phyloP scores from a whole-genome alignment of 129 eudicot species.

The Logfia minima region DNA sequence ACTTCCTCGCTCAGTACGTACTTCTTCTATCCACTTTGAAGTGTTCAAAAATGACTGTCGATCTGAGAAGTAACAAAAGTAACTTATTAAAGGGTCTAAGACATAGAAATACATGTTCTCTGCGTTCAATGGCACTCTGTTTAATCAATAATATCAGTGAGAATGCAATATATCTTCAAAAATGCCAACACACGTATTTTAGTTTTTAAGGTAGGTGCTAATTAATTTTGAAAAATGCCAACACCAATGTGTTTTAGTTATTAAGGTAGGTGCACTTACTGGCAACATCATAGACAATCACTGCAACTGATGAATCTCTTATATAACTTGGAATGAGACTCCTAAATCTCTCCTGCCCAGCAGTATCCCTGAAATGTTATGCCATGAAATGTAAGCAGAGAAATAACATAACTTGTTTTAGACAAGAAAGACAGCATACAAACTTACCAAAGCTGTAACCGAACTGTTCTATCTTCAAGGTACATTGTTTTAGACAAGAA shows the following conservation, averaged over 20 bases:
- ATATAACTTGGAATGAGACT: constrained; percentile 95
- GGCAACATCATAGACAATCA: constrained; percentile 83
- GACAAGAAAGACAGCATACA: neutral
- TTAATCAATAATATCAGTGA: neutral
- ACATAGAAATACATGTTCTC: neutral
- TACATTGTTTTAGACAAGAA: constrained; percentile 77
- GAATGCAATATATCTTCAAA: neutral
- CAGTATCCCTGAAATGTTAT: constrained; percentile 73
- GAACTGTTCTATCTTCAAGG: constrained; percentile 76
- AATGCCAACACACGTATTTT: neutral
- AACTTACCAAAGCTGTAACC: constrained; percentile 75
- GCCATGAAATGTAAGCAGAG: neutral
- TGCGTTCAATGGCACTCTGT: neutral
- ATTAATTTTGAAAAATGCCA: constrained; percentile 29
- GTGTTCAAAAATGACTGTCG: constrained; percentile 82
- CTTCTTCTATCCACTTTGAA: constrained; percentile 88
- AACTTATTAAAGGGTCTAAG: constrained; percentile 1
- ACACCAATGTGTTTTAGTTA: neutral
- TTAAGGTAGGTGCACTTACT: constrained; percentile 46
- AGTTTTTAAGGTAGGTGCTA: constrained; percentile 2
- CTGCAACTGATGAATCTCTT: constrained; percentile 86
- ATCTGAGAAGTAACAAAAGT: constrained; percentile 41
- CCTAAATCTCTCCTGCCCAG: constrained; percentile 92
- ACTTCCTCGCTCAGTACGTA: constrained; percentile 73
- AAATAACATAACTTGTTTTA: neutral